phyloP scores from a whole-genome alignment of 2,329 filamentous ascomycete genomes.

The Penicillium corylophilum region DNA sequence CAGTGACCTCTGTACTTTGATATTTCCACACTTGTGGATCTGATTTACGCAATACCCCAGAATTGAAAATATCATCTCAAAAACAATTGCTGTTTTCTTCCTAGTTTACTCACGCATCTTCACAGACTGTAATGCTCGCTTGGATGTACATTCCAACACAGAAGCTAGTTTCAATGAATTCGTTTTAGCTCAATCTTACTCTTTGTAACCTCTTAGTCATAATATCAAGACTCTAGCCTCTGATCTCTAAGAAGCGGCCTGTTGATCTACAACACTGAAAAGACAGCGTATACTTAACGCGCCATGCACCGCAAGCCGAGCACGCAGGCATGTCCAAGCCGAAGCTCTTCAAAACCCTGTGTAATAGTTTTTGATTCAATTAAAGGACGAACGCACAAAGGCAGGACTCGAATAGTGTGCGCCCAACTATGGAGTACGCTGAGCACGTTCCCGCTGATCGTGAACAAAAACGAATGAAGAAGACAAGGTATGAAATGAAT shows the following conservation, averaged over 20 bases:
- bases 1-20: background rate
- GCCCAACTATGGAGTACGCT: background rate
- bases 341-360: too few species aligned
- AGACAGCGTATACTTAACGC: background rate
- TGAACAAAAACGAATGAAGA: background rate
- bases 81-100: background rate
- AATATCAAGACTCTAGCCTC: background rate
- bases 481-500: constrained; percentile 4
- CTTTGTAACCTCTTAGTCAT: background rate
- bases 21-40: background rate
- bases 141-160: background rate
- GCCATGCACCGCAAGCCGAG: background rate
- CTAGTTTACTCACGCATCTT: background rate
- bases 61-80: background rate
- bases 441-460: background rate
- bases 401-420: background rate
- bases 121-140: background rate
- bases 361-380: background rate
- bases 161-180: background rate
- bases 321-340: background rate
- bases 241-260: too few species aligned
- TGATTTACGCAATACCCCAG: background rate
- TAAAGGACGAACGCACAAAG: background rate
- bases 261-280: background rate
- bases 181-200: background rate